Conservation (phyloP, 2,329 filamentous ascomycete genomes). For the Cordyceps militaris region DNA sequence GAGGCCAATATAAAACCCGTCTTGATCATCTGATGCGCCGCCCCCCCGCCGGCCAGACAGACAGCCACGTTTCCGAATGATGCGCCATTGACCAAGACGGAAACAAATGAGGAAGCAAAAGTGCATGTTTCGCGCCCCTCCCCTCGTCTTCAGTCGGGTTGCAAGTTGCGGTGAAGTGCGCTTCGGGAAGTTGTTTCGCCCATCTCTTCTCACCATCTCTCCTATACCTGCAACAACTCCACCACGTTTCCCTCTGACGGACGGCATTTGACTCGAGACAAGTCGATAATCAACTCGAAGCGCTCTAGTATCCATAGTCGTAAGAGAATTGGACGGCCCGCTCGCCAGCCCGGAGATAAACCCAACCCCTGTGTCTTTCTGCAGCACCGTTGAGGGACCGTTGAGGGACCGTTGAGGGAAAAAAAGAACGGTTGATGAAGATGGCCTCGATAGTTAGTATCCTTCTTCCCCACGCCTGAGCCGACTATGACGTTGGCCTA, state of each 20-base stretch:
- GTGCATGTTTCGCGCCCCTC: background rate
- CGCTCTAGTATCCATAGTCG: too few species aligned
- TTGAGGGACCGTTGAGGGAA: too few species aligned
- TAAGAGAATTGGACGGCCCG: background rate
- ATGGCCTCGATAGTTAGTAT: background rate
- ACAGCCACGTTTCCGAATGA: constrained; percentile 4
- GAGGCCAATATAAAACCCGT: background rate
- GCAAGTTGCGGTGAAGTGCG: background rate
- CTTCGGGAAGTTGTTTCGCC: background rate
- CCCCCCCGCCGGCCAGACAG: background rate
- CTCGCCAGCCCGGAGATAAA: background rate
- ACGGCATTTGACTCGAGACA: background rate
- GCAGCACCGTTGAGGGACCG: too few species aligned
- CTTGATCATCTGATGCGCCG: constrained; percentile 7
- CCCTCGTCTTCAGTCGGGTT: background rate
- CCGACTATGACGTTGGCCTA: constrained; percentile 5
- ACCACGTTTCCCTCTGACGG: background rate
- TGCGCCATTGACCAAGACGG: background rate
- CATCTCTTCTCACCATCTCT: background rate
- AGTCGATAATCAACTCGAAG: background rate
- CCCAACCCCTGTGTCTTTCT: too few species aligned
- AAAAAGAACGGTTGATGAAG: background rate
- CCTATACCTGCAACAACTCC: background rate
- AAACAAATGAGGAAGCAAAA: background rate
- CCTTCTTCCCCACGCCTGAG: background rate